Base-by-base conservation (phyloP, 257 asterid genomes). In the Verbena officinalis region DNA sequence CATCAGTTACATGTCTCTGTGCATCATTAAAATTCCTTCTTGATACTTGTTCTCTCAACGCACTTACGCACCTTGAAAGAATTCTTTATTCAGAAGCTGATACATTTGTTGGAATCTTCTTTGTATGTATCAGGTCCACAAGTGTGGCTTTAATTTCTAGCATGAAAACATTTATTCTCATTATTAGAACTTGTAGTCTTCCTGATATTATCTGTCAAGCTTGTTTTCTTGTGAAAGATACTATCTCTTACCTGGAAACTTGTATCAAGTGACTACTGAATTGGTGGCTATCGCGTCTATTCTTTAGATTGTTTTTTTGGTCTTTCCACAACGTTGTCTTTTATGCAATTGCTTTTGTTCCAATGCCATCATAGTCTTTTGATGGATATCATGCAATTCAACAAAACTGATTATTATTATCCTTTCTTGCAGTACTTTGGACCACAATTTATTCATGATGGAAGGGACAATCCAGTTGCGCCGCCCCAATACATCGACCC, bases 401-500 rank as follows among this genome's bases (percentile, higher is more conserved):
- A 7, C 45, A n/a, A n/a, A n/a, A n/a, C 39, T 58, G 16, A 51
- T 60, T 36, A 36, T 46, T 9, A 13, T 6, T 42, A 61, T 68
- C 45, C 27, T 15, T 44, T 48, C 62, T 14, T 82, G 83, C 86
- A 93, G 97, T 93, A 90, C 72, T 93, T 87, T 31, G 98, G 98
- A 65, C 73, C 93, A 17, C 69, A 68, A 55, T 93, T 93, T 70
- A 59, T 93, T 70, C 97, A 90, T 21, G 93, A 85, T 36, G 97
- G 80, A 58, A 72, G 75, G 42, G 60, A 57, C 2, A 38, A 71
- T 55, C 66, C 72, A 6, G 40, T 42, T 9, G 6, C 82, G 49
- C 79, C 76, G 17, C 94, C 94, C 4, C 86, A 68, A 44, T 90
- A 87, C 17, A 45, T 87, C 12, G 95, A 90, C 80, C 96, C 99